Evolutionary conservation across 306 rosid genomes (phyloP).

Genomic region (Medicago arabica): DNA sequence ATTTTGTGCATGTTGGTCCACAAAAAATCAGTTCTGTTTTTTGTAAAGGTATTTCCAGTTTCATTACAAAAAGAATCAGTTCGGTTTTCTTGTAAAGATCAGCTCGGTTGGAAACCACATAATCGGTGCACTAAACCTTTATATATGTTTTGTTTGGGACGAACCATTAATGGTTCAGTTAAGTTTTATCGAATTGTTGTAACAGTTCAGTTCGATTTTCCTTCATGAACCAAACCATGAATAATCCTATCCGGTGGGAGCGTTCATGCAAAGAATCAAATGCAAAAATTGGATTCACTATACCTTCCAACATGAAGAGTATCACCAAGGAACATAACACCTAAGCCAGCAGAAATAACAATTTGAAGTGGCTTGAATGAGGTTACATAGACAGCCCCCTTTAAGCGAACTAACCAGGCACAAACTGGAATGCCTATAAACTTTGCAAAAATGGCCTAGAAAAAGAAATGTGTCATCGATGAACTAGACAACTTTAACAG

Average conservation of each 20-base stretch:
- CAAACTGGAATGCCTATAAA: slow-evolving; percentile 66
- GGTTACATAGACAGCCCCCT: slow-evolving; percentile 74
- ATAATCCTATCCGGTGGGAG: too few species aligned
- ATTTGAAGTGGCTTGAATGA: slow-evolving; percentile 88
- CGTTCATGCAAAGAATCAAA: too few species aligned
- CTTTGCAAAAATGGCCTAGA: slow-evolving; percentile 77
- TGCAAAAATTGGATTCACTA: slow-evolving; percentile 11
- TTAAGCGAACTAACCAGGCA: slow-evolving; percentile 70
- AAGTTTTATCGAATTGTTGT: not conserved
- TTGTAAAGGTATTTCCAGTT: too few species aligned
- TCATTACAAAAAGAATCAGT: too few species aligned
- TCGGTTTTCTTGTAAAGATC: too few species aligned
- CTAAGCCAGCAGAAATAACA: slow-evolving; percentile 79
- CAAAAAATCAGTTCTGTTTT: too few species aligned
- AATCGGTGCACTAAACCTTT: too few species aligned
- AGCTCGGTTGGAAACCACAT: too few species aligned
- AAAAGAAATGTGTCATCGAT: not conserved
- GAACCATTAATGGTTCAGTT: not conserved
- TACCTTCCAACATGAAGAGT: slow-evolving; percentile 87
- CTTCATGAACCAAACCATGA: not conserved
- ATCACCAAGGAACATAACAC: slow-evolving; percentile 74
- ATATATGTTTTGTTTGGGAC: too few species aligned
- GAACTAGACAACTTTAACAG: slow-evolving; percentile 1
- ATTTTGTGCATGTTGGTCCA: too few species aligned
- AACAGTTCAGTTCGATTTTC: too few species aligned